These are phyloP conservation scores for Penicillium parvum DNA, from an alignment of 495 filamentous ascomycete genomes.

Conservation along the genomic window DNA sequence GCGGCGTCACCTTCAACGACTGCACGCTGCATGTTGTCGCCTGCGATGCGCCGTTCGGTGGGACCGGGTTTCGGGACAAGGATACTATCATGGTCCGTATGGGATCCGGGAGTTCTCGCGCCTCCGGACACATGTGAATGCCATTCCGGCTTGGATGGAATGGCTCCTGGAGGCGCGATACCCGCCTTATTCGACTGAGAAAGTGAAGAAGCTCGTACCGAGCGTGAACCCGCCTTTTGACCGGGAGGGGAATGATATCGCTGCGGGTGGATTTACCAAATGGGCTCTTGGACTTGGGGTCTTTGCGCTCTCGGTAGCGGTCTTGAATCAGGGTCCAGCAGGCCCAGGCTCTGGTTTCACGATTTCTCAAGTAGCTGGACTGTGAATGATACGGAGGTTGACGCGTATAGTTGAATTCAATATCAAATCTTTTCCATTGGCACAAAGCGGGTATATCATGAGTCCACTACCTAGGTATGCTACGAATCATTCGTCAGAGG, in stretches of 20 bases:
- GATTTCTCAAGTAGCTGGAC: not conserved
- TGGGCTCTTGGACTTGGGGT: conserved; percentile 16
- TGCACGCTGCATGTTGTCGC: conserved; percentile 61
- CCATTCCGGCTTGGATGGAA: conserved; percentile 50
- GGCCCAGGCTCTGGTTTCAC: not conserved
- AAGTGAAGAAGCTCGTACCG: conserved; percentile 52
- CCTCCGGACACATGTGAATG: conserved; percentile 46
- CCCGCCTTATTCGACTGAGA: conserved; percentile 56
- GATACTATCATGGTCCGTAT: conserved; percentile 69
- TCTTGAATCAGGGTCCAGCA: not conserved
- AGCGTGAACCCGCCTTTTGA: conserved; percentile 67
- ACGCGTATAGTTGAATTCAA: conserved; percentile 1
- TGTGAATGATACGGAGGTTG: not conserved
- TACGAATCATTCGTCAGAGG: conserved; percentile 29
- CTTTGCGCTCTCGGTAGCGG: conserved; percentile 9
- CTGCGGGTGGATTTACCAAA: conserved; percentile 1
- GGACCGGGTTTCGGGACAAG: conserved; percentile 75
- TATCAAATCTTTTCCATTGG: no score
- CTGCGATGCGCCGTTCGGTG: conserved; percentile 71
- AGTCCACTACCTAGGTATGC: conserved; percentile 5
- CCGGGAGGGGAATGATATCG: conserved; percentile 51
- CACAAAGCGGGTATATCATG: conserved; percentile 1
- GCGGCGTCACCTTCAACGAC: conserved; percentile 74
- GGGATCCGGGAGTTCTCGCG: conserved; percentile 77
- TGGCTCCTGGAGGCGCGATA: conserved; percentile 61